Evolutionary conservation across 345 rosid genomes (phyloP), one percentile per base, ranked within the genome.

Genomic region (Camelina laxa): DNA sequence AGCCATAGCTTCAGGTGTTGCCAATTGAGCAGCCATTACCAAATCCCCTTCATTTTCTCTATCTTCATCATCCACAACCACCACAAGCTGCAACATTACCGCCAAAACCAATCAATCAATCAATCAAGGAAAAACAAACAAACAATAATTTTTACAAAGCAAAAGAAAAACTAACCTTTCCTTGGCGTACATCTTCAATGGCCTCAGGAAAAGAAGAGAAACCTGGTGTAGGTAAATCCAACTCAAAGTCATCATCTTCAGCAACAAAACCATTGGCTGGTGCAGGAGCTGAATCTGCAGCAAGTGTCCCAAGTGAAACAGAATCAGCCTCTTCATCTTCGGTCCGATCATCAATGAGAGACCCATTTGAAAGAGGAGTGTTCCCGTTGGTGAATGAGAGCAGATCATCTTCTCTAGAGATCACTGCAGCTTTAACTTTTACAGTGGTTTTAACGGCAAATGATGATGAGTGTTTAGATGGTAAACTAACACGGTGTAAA

Each of bases 41-140:
- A 93, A 87, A 81, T 91, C 94, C 35, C 97, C 98, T 84, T 93
- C 97, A 63, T 91, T 91, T 79, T 93, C 98, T 84, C 97, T 77
- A 67, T 93, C 97, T 78, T 93, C 98, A 54, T 93, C 98, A 50
- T 93, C 98, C 19, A 91, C 98, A 60, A 88, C 98, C 49, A 91
- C 75, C 60, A 93, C 98, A 75, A 91, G 78, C 98, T 93, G 90
- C 80, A 85, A 49, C 36, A 48, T 13, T 53, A 63, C 35, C 35
- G n/a, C 60, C 49, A 73, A 65, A 38, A 67, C 2, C 4, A 2
- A 24, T 24, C 22, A 21, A 21, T 54, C 70, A 58, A 45, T 54
- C 21, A 20, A 36, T 36, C 41, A 19, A 7, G 12, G 47, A 12
- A 59, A 38, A 50, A 8, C 3, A 36, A 70, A 9, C 22, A 38